A percentile compares a stretch with the other conserved stretches of the same genome.
Conservation (phyloP, 1,284 basidiomycete genomes). For the Inonotus hispidus region DNA sequence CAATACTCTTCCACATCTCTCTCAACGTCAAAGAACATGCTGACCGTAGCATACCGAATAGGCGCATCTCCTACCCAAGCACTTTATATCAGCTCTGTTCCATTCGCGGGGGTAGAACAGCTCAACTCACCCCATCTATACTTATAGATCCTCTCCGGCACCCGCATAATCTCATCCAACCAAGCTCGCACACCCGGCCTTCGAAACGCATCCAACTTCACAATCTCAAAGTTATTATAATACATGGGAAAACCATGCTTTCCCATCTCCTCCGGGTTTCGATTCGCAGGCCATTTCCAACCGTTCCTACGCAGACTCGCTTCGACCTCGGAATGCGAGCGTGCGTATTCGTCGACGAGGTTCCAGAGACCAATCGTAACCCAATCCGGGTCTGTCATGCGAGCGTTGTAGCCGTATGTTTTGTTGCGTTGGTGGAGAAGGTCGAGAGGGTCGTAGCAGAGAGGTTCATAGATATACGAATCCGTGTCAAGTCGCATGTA, state of each 20-base stretch:
- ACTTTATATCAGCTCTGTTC: too few relatives aligned
- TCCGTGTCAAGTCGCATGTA: slow-evolving; percentile 22
- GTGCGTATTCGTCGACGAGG: slow-evolving; percentile 13
- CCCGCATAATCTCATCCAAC: slow-evolving; percentile 17
- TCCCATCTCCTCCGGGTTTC: slow-evolving; percentile 9
- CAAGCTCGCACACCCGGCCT: slow-evolving; percentile 16
- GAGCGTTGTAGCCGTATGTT: slow-evolving; percentile 9
- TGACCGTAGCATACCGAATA: slow-evolving; percentile 16
- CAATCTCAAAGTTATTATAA: slow-evolving; percentile 17
- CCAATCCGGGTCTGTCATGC: slow-evolving; percentile 14
- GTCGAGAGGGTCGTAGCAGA: slow-evolving; percentile 21
- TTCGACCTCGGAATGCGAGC: slow-evolving; percentile 3
- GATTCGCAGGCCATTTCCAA: slow-evolving; percentile 14
- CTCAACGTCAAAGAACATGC: slow-evolving; percentile 17
- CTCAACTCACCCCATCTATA: slow-evolving; percentile 21
- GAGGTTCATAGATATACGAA: slow-evolving; percentile 15
- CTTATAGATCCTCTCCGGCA: slow-evolving; percentile 19
- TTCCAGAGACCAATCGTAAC: slow-evolving; percentile 16
- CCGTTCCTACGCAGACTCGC: slow-evolving; percentile 4
- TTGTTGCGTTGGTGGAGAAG: slow-evolving; percentile 17
- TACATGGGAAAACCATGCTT: slow-evolving; percentile 14
- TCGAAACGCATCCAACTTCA: slow-evolving; percentile 14
- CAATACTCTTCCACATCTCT: slow-evolving; percentile 17
- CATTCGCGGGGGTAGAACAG: neutral
- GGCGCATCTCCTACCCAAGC: slow-evolving; percentile 9